Evolutionary conservation across 1,284 basidiomycete genomes (phyloP).

Genomic region (Phlebopus sp.): DNA sequence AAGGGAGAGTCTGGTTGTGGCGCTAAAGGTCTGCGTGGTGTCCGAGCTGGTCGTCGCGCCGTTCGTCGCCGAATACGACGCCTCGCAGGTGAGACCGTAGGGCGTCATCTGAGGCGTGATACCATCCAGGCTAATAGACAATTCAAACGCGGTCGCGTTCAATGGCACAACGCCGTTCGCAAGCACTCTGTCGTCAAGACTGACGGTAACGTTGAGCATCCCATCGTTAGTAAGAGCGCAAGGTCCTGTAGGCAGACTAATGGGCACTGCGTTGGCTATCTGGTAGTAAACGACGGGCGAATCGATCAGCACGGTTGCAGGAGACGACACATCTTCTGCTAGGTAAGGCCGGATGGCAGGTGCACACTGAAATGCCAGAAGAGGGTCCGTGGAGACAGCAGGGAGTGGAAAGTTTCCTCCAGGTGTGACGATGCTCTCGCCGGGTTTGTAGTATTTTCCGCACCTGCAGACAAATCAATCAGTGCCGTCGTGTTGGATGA

Average conservation of each 20-base stretch:
- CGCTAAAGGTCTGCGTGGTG: no score
- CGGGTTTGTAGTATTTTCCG: slow-evolving; percentile 27
- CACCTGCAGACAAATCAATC: slow-evolving; percentile 21
- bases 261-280: slow-evolving; percentile 25
- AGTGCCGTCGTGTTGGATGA: neutral
- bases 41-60: no score
- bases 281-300: slow-evolving; percentile 23
- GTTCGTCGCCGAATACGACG: no score
- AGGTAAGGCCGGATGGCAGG: slow-evolving; percentile 33
- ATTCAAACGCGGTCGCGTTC: slow-evolving; percentile 25
- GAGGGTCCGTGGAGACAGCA: slow-evolving; percentile 15
- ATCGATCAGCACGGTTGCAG: slow-evolving; percentile 27
- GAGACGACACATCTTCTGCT: slow-evolving; percentile 22
- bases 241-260: slow-evolving; percentile 11
- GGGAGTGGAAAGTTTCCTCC: slow-evolving; percentile 30
- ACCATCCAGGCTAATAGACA: slow-evolving; percentile 22
- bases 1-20: no score
- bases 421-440: slow-evolving; percentile 11
- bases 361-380: slow-evolving; percentile 32
- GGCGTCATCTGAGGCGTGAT: slow-evolving; percentile 26
- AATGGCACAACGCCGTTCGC: no score
- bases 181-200: no score
- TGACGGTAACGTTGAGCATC: no score
- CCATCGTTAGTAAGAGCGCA: neutral
- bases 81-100: no score